A percentile compares a stretch with the other conserved stretches of the same genome.
Evolutionary conservation across 768 basidiomycete genomes (phyloP).

Genomic region (Boletus sp.): DNA sequence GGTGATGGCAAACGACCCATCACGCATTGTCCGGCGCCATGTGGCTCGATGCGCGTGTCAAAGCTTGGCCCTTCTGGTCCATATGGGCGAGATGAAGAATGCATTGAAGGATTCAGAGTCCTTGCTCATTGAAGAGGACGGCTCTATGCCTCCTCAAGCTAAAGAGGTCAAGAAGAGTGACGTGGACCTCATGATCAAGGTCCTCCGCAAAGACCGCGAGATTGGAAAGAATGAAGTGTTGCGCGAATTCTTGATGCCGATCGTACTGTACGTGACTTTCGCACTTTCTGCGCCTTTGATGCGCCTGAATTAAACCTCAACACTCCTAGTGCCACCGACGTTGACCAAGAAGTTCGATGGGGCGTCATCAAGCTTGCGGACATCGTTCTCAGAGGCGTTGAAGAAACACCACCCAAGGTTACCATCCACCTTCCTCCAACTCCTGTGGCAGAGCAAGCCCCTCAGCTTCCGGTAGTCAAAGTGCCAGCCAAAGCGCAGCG

Average conservation of each 20-base stretch:
- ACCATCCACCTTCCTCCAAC: constrained; percentile 79
- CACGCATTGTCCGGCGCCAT: constrained; percentile 78
- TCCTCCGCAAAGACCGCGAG: constrained; percentile 83
- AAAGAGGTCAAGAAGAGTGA: constrained; percentile 82
- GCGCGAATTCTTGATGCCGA: constrained; percentile 78
- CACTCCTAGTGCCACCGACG: constrained; percentile 59
- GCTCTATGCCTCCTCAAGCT: constrained; percentile 62
- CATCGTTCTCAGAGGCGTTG: constrained; percentile 75
- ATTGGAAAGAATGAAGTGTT: constrained; percentile 77
- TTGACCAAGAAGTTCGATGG: constrained; percentile 89
- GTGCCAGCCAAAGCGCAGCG: constrained; percentile 40
- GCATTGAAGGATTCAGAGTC: constrained; percentile 71
- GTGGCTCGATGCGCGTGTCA: constrained; percentile 85
- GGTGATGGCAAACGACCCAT: constrained; percentile 84
- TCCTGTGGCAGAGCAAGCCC: constrained; percentile 61
- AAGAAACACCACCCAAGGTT: constrained; percentile 84
- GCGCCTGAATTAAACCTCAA: not conserved
- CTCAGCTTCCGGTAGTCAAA: constrained; percentile 56
- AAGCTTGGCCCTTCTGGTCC: constrained; percentile 80
- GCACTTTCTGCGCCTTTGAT: constrained; percentile 1
- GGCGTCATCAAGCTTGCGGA: constrained; percentile 91
- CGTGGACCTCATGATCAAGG: constrained; percentile 81
- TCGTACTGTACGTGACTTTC: constrained; percentile 61
- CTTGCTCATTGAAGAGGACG: constrained; percentile 85
- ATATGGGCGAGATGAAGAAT: constrained; percentile 88